Evolutionary conservation across 2,329 filamentous ascomycete genomes (phyloP).

Genomic region (Fonsecaea pugnacius): DNA sequence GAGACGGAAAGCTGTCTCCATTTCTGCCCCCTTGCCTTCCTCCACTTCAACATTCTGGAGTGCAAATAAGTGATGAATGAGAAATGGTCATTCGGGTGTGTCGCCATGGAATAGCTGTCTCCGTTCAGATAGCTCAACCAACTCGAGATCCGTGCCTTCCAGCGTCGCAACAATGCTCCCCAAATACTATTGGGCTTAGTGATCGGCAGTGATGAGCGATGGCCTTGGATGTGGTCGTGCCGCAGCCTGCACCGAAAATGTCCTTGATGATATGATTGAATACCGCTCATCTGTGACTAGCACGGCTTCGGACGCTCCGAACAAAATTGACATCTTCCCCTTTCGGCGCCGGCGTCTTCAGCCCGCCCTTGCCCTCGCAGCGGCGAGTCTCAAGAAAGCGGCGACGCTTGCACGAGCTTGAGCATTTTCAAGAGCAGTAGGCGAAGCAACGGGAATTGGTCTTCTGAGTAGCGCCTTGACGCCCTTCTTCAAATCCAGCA

Average conservation of each 20-base stretch:
- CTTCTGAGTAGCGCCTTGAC: slow-evolving; percentile 24
- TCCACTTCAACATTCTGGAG: background rate
- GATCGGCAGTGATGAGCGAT: background rate
- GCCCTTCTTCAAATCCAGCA: slow-evolving; percentile 27
- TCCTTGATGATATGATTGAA: background rate
- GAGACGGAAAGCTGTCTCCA: background rate
- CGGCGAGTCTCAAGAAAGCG: slow-evolving; percentile 28
- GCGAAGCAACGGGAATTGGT: slow-evolving; percentile 13
- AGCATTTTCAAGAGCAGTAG: slow-evolving; percentile 21
- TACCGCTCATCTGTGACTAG: background rate
- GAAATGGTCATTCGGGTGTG: background rate
- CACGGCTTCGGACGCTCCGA: background rate
- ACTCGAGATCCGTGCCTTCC: background rate
- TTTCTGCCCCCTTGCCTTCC: background rate
- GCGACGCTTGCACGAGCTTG: slow-evolving; percentile 24
- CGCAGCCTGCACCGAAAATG: background rate
- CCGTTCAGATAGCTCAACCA: background rate
- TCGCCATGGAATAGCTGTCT: background rate
- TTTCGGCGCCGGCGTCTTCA: background rate
- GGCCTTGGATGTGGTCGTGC: background rate
- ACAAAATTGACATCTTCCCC: background rate
- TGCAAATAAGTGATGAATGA: background rate
- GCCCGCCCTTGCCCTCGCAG: slow-evolving; percentile 26
- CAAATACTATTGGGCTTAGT: background rate
- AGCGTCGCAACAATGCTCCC: background rate